phyloP scores from a whole-genome alignment of 2,329 filamentous ascomycete species.

The Aspergillus sojae region DNA sequence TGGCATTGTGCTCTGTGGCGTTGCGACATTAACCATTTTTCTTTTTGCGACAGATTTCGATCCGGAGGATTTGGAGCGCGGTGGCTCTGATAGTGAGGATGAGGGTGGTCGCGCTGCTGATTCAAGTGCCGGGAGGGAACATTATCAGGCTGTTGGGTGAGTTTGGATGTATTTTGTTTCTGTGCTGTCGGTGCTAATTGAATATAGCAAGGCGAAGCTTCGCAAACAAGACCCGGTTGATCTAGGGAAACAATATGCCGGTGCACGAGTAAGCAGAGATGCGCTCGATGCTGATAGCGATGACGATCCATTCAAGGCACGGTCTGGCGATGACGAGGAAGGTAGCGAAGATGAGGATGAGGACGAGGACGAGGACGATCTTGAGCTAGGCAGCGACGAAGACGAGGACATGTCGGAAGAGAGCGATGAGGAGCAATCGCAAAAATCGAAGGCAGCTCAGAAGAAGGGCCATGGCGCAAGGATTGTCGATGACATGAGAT shows the following conservation, averaged over 20 bases:
- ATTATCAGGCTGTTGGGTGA: slow-evolving; percentile 78
- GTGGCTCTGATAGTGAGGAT: slow-evolving; percentile 58
- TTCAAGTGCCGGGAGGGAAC: slow-evolving; percentile 70
- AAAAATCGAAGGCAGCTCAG: slow-evolving; percentile 5
- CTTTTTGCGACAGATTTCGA: slow-evolving; percentile 66
- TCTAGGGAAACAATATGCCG: slow-evolving; percentile 79
- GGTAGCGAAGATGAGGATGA: slow-evolving; percentile 30
- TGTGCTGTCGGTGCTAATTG: slow-evolving; percentile 13
- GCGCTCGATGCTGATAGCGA: slow-evolving; percentile 63
- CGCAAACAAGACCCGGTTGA: slow-evolving; percentile 69
- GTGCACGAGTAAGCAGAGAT: slow-evolving; percentile 72
- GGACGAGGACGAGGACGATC: slow-evolving; percentile 24
- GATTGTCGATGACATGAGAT: slow-evolving; percentile 22
- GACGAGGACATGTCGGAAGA: slow-evolving; percentile 27
- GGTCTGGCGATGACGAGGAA: slow-evolving; percentile 40
- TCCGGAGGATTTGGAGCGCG: slow-evolving; percentile 69
- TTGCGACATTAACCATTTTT: slow-evolving; percentile 11
- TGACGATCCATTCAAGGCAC: slow-evolving; percentile 47
- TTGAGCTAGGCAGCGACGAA: slow-evolving; percentile 29
- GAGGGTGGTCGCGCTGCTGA: slow-evolving; percentile 51
- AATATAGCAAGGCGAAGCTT: slow-evolving; percentile 73
- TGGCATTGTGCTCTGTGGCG: neutral
- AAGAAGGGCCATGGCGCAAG: slow-evolving; percentile 26
- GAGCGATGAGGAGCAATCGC: slow-evolving; percentile 17
- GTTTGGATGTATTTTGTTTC: slow-evolving; percentile 21